Evolutionary conservation across 2,329 filamentous ascomycete genomes (phyloP), one percentile per base, ranked within the genome.

Genomic region (Aspergillus viridinutans): DNA sequence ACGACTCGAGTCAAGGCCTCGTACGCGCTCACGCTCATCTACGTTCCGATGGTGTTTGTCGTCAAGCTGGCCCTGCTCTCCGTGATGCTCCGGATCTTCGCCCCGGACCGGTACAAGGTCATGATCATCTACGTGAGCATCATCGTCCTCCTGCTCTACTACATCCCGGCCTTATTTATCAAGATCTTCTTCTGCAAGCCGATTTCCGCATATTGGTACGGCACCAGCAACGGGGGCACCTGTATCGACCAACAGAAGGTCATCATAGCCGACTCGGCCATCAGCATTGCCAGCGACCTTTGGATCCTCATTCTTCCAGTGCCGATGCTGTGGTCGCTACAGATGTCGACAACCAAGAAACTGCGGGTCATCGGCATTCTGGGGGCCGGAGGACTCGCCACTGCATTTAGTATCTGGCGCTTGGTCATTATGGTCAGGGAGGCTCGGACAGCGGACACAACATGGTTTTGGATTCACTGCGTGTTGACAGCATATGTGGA

Each of bases 21-120:
- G 21, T 71, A 70, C 49, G 59, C 60, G 8, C 63, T 62, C 20
- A 66, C 67, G 23, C 50, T 71, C n/a, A 32, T 70, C n/a, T 71
- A 71, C 56, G 64, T 65, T 4, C 68, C 67, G 17, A 66, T 64
- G 56, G 64, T 63, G 9, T 63, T 69, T 45, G 56, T 63, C 40
- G 65, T 67, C 26, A 71, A 70, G 52, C 35, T 64, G 9, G 61
- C 67, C 12, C 62, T 71, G 8, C 61, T 71, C n/a, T 50, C 63
- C 10, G 60, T 70, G 38, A 56, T 70, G 51, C 58, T 64, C 14
- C 60, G 67, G 25, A 56, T 71, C 47, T 71, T 70, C 58, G 49
- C 49, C 10, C 65, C 65, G 14, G 61, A 62, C 51, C 55, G 54
- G 12, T 62, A 57, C 48, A 64, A 62, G 49, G 63, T 65, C 28